Conservation (phyloP, 768 basidiomycete genomes). For the Russula ochroleuca region DNA sequence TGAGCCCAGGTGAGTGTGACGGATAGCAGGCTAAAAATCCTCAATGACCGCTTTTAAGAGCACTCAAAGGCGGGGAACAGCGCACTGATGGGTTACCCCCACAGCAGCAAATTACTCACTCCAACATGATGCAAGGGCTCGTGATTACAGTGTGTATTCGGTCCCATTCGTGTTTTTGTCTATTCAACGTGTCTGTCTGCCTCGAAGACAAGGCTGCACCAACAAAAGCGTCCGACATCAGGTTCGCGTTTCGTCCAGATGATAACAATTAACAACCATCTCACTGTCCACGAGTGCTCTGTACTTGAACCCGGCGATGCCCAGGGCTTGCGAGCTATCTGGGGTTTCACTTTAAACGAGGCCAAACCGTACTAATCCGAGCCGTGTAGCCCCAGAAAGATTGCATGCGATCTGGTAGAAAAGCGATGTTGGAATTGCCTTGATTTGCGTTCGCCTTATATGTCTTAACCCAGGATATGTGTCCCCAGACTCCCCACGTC, state of each 20-base stretch:
- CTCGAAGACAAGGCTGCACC: neutral
- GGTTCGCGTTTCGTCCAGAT: neutral
- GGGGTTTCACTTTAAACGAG: neutral
- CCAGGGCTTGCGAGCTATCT: slow-evolving; percentile 1
- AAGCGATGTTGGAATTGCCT: too few relatives aligned
- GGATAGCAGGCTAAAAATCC: neutral
- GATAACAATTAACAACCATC: neutral
- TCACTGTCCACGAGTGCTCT: slow-evolving; percentile 11
- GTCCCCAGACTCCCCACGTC: neutral
- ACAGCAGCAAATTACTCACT: neutral
- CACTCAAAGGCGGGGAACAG: neutral
- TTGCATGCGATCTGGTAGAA: slow-evolving; percentile 12
- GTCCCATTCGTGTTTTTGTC: neutral
- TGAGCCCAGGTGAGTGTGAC: neutral
- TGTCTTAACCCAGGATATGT: slow-evolving; percentile 5
- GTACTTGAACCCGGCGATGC: neutral
- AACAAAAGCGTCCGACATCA: neutral
- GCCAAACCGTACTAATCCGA: neutral
- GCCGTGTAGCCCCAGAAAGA: neutral
- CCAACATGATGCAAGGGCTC: neutral
- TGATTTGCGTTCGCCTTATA: neutral
- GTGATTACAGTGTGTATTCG: neutral
- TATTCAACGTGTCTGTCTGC: neutral
- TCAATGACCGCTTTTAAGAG: neutral
- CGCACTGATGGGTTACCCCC: neutral